These are phyloP conservation scores for Mucor sp. DNA, from an alignment of 371 early-diverging fungal species.

Conservation along the genomic window DNA sequence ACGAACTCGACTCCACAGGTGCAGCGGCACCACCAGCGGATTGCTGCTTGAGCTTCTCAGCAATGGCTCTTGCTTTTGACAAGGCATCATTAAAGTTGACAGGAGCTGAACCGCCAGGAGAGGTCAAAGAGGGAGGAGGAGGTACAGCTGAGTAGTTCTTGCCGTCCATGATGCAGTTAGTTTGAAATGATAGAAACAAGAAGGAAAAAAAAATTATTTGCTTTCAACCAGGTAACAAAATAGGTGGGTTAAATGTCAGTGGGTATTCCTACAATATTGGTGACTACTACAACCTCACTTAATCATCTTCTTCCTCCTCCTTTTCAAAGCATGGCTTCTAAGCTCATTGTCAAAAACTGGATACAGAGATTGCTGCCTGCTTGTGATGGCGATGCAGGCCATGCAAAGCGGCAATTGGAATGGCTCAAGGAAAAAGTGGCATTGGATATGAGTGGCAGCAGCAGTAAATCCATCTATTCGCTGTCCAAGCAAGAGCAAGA, in stretches of 20 bases:
- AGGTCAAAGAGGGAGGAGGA: constrained; percentile 38
- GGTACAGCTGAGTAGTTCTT: constrained; percentile 47
- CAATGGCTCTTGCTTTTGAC: constrained; percentile 84
- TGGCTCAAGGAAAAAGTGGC: constrained; percentile 45
- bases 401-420: constrained; percentile 33
- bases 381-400: constrained; percentile 30
- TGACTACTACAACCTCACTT: neutral
- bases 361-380: constrained; percentile 27
- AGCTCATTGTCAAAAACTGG: constrained; percentile 9
- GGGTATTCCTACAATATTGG: too few species aligned
- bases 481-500: constrained; percentile 19
- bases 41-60: constrained; percentile 70
- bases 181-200: neutral
- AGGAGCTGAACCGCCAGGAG: constrained; percentile 30
- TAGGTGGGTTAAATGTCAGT: neutral
- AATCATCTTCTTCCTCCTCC: neutral
- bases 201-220: neutral
- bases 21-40: constrained; percentile 22
- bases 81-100: constrained; percentile 72
- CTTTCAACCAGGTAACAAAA: neutral
- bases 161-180: constrained; percentile 19
- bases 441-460: constrained; percentile 4
- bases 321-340: neutral
- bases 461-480: neutral
- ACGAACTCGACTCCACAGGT: neutral